These are phyloP conservation scores for Calcarisporium arbuscula DNA, from an alignment of 2,329 filamentous ascomycete genomes.

Conservation along the genomic window DNA sequence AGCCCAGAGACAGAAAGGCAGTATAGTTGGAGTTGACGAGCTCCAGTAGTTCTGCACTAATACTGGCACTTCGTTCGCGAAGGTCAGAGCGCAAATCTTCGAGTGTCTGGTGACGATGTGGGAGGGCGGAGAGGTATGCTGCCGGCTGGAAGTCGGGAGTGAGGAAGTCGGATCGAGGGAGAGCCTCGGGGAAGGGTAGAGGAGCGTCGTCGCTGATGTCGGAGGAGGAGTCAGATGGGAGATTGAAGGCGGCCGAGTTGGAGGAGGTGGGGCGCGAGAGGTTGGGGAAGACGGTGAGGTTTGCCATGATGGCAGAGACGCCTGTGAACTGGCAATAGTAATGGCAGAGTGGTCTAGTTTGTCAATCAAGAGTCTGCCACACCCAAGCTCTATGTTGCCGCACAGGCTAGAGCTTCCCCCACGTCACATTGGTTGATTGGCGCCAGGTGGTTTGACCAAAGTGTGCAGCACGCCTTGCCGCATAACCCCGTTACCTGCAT, in stretches of 20 bases:
- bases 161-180: conserved; percentile 79
- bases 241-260: conserved; percentile 31
- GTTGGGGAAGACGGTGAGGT: conserved; percentile 19
- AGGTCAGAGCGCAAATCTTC: conserved; percentile 87
- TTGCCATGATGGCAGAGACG: conserved; percentile 15
- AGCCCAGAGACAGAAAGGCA: conserved; percentile 79
- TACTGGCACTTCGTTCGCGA: conserved; percentile 68
- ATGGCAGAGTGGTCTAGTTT: background rate
- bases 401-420: too few species aligned
- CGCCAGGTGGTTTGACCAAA: too few species aligned
- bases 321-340: background rate
- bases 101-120: conserved; percentile 88
- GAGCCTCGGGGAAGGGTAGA: conserved; percentile 81
- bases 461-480: conserved; percentile 6
- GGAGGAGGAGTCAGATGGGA: conserved; percentile 33
- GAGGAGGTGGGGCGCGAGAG: conserved; percentile 16
- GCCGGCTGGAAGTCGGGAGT: conserved; percentile 70
- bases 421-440: too few species aligned
- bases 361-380: background rate
- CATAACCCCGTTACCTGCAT: conserved; percentile 17
- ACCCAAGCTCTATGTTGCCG: too few species aligned
- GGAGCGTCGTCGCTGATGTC: conserved; percentile 54
- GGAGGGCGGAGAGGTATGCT: conserved; percentile 71
- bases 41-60: conserved; percentile 83
- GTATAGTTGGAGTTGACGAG: conserved; percentile 94